Base-by-base conservation (phyloP, 2,329 filamentous ascomycete species). In the Botrytis pseudocinerea region DNA sequence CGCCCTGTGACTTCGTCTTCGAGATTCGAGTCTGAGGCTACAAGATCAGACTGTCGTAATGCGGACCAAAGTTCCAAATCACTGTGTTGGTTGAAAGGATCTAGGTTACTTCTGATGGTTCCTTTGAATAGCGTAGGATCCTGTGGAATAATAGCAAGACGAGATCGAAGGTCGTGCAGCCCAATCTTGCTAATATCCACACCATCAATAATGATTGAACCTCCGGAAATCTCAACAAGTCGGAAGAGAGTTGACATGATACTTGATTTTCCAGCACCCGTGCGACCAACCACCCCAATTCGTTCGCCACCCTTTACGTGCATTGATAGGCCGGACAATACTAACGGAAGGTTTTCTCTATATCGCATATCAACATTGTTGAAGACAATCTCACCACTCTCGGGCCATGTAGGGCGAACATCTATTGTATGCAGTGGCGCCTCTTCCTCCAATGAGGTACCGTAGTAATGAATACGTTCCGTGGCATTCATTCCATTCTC, bases 401-500 rank as follows among this genome's bases (percentile, higher is more conserved):
- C 91, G 0, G 96, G 96, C 96, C 96, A 99, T 32, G 87, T 87
- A 1, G 89, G 84, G 28, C 90, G 88, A 4, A 97, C 89, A 8
- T 94, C 89, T 66, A 91, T 82, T 60, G 93, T 91, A 78, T 95
- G 92, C 2, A 95, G 85, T 0, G 95, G 93, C 0, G 95, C 93
- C 82, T 98, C 96, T 80, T 97, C 92, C 76, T 97, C 94, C 7
- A 99, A 88, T 77, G 93, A 83, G 0, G 89, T 93, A 71, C 93
- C 95, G 81, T 98, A 98, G 84, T 97, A 94, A 81, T 94, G 90
- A 48, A 98, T 86, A 68, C 96, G 91, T 83, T 98, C 95, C 0
- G 97, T 96, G 0, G 95, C 91, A 81, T 98, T 98, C 95, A 98
- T 98, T 80, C 95, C 94, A 83, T 98, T 98, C 82, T 98, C 95